phyloP scores from a whole-genome alignment of 1,139 yeast genomes.

The Debaryomyces coudertii region DNA sequence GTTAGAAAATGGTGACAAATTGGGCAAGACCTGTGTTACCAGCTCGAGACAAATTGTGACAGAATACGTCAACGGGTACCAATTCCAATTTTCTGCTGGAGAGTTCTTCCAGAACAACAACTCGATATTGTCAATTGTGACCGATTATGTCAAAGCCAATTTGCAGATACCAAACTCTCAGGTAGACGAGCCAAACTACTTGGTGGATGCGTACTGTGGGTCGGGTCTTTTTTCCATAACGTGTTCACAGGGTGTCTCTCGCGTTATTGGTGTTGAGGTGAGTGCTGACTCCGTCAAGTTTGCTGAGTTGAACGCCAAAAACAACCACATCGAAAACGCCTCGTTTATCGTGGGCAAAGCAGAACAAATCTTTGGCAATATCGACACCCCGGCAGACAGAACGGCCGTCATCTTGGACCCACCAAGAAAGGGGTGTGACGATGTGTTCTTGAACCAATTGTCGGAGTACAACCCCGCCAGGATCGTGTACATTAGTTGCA shows the following conservation, averaged over 20 bases:
- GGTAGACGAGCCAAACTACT: conserved; percentile 52
- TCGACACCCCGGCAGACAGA: conserved; percentile 65
- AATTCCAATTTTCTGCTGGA: conserved; percentile 88
- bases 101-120: conserved; percentile 96
- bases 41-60: conserved; percentile 77
- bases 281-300: conserved; percentile 89
- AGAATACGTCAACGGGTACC: conserved; percentile 73
- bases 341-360: conserved; percentile 90
- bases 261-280: conserved; percentile 92
- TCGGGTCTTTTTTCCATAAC: conserved; percentile 92
- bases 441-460: conserved; percentile 80
- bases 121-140: conserved; percentile 81
- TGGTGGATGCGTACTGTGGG: conserved; percentile 98
- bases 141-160: conserved; percentile 76
- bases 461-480: conserved; percentile 81
- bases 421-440: conserved; percentile 96
- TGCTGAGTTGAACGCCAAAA: conserved; percentile 78
- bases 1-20: conserved; percentile 22
- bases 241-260: conserved; percentile 75
- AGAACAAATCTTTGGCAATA: conserved; percentile 79
- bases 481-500: conserved; percentile 91
- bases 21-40: conserved; percentile 60
- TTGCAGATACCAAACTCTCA: conserved; percentile 46
- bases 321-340: conserved; percentile 76
- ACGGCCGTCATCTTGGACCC: conserved; percentile 96